phyloP scores from a whole-genome alignment of 208 protist species.

The Acanthamoeba healyi region DNA sequence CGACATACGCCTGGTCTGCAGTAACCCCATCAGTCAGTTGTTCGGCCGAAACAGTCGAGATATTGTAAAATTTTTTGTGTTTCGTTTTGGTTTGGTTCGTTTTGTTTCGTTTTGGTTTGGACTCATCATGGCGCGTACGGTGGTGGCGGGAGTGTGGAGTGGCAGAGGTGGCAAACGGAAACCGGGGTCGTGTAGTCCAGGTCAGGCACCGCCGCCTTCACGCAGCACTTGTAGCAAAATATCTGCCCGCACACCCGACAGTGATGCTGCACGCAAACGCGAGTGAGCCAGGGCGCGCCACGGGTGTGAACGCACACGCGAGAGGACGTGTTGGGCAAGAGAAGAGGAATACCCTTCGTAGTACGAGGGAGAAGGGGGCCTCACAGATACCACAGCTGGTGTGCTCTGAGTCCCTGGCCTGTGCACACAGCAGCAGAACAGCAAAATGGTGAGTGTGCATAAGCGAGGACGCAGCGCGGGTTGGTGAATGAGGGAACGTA shows the following conservation, averaged over 20 bases:
- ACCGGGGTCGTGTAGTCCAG: conserved; percentile 3
- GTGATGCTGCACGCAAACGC: neutral
- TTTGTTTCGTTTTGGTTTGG: no score
- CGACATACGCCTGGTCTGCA: no score
- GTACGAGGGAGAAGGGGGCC: conserved; percentile 20
- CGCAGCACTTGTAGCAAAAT: conserved; percentile 49
- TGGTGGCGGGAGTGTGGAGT: neutral
- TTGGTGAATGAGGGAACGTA: neutral
- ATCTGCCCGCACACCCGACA: conserved; percentile 50
- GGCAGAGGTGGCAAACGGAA: neutral
- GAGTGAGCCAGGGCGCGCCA: neutral
- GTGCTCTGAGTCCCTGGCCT: conserved; percentile 5
- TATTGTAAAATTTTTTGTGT: no score
- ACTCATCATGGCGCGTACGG: no score
- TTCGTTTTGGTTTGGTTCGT: no score
- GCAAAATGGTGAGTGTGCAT: neutral
- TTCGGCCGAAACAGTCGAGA: no score
- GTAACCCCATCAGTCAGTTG: no score
- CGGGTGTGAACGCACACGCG: neutral
- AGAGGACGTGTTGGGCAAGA: neutral
- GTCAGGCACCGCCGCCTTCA: neutral
- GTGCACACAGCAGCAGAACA: neutral
- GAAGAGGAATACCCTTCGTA: neutral
- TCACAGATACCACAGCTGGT: neutral
- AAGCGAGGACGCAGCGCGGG: no score